These are phyloP conservation scores for Mortierella sp. DNA, from an alignment of 371 early-diverging fungal genomes.

Conservation along the genomic window DNA sequence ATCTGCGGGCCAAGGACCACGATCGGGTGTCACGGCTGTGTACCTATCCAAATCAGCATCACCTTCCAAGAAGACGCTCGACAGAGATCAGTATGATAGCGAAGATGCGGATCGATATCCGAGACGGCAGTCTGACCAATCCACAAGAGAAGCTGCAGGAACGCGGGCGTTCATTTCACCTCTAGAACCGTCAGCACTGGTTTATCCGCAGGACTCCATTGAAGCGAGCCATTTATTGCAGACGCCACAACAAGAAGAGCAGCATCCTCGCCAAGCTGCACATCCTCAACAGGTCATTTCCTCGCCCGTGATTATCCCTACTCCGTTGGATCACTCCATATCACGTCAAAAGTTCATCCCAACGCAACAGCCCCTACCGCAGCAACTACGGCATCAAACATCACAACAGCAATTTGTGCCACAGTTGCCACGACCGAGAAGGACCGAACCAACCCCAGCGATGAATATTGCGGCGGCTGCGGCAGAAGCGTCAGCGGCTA, in stretches of 20 bases:
- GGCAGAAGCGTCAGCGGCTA: slow-evolving; percentile 17
- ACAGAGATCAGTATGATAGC: not conserved
- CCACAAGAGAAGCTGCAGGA: not conserved
- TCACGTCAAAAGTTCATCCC: slow-evolving; percentile 37
- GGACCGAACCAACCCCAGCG: slow-evolving; percentile 9
- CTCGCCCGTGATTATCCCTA: slow-evolving; percentile 42
- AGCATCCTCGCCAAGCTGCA: slow-evolving; percentile 34
- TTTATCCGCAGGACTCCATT: not conserved
- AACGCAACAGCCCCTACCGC: slow-evolving; percentile 19
- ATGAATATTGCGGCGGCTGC: slow-evolving; percentile 35
- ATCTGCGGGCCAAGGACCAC: not conserved
- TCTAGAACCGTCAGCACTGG: not conserved
- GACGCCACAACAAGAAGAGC: slow-evolving; percentile 2
- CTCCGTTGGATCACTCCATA: slow-evolving; percentile 32
- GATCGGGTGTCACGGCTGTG: slow-evolving; percentile 14
- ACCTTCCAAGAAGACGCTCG: not conserved
- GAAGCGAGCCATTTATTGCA: no score
- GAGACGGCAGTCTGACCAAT: slow-evolving; percentile 3
- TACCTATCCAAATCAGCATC: slow-evolving; percentile 11
- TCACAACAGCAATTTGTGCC: slow-evolving; percentile 14
- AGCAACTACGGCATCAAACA: slow-evolving; percentile 11
- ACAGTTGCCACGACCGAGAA: slow-evolving; percentile 8
- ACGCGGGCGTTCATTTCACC: slow-evolving; percentile 1
- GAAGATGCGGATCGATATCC: not conserved
- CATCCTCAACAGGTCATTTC: slow-evolving; percentile 29